Conservation (phyloP, 75 land plant species). For the Gnetum montanum region DNA sequence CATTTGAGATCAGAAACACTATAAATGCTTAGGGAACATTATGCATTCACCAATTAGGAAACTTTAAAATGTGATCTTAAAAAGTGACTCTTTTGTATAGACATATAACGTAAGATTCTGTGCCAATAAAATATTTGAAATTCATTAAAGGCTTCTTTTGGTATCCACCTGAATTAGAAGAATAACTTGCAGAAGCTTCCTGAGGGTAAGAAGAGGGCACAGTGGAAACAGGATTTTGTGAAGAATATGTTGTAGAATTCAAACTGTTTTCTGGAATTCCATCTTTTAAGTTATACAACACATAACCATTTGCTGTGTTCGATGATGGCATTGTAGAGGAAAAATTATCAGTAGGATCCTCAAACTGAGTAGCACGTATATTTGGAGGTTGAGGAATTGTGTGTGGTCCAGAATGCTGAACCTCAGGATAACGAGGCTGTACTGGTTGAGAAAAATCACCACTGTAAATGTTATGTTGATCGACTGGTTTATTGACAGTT, state of each 20-base stretch:
- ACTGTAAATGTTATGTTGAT: constrained; percentile 22
- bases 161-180: constrained; percentile 57
- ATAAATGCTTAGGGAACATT: no score
- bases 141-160: no score
- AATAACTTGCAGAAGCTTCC: constrained; percentile 78
- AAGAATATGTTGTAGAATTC: constrained; percentile 7
- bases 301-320: constrained; percentile 15
- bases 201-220: constrained; percentile 37
- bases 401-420: constrained; percentile 13
- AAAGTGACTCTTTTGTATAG: no score
- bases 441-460: constrained; percentile 22
- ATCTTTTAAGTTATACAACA: constrained; percentile 15
- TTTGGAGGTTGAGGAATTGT: not conserved
- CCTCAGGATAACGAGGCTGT: constrained; percentile 18
- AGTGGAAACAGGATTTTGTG: constrained; percentile 9
- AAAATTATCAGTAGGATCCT: constrained; percentile 6
- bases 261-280: constrained; percentile 12
- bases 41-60: no score
- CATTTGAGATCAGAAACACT: not conserved
- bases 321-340: constrained; percentile 19
- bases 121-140: no score
- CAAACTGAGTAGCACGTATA: constrained; percentile 8
- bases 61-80: no score
- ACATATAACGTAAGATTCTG: no score
- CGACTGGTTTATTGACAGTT: constrained; percentile 18